Evolutionary conservation across 2,329 filamentous ascomycete species (phyloP).

Genomic region (Hymenoscyphus salicellus): DNA sequence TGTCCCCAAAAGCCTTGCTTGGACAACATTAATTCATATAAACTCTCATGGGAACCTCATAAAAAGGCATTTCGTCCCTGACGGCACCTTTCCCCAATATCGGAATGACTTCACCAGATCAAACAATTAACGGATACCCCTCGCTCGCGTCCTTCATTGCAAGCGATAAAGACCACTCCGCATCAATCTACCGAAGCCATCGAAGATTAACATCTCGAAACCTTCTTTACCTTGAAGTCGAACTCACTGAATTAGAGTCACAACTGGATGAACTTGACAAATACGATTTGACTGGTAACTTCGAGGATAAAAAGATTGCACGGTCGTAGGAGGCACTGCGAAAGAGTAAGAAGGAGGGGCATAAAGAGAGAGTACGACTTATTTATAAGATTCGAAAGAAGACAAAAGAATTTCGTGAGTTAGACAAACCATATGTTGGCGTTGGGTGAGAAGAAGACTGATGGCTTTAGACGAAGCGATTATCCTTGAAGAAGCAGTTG

Average conservation of each 20-base stretch:
- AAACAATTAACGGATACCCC: slow-evolving; percentile 6
- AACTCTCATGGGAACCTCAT: no score
- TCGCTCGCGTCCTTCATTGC: slow-evolving; percentile 8
- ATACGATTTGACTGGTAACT: not conserved
- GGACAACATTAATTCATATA: not conserved
- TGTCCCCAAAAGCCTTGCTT: not conserved
- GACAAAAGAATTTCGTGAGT: not conserved
- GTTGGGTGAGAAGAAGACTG: not conserved
- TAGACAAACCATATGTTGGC: not conserved
- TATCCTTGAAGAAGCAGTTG: not conserved
- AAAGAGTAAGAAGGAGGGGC: not conserved
- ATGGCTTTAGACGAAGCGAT: not conserved
- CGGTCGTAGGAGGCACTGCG: not conserved
- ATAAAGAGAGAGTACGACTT: not conserved
- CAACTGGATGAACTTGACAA: slow-evolving; percentile 23
- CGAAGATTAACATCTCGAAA: slow-evolving; percentile 21
- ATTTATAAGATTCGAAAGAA: not conserved
- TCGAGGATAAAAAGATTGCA: not conserved
- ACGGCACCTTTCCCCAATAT: not conserved
- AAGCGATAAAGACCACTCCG: slow-evolving; percentile 15
- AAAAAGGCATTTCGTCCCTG: no score
- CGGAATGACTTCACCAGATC: not conserved
- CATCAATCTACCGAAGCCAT: slow-evolving; percentile 19
- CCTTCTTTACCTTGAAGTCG: slow-evolving; percentile 18
- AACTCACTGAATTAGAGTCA: slow-evolving; percentile 21